Base-by-base conservation (phyloP, 768 basidiomycete genomes). In the Rhodocollybia butyracea region DNA sequence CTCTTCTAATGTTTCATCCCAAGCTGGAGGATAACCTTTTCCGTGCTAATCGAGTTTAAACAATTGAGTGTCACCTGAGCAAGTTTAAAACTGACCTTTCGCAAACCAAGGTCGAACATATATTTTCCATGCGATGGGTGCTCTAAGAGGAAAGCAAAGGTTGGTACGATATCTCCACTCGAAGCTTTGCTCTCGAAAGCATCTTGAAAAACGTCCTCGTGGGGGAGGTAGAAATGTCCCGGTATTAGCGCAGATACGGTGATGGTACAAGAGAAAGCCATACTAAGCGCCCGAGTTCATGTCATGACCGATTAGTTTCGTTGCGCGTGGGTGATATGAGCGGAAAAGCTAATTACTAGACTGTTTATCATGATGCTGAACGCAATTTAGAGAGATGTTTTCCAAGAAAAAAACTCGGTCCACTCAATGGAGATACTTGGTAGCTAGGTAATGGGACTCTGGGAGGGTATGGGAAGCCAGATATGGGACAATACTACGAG, bases 191-290 rank as follows among this genome's bases (percentile, higher is more conserved):
- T 51, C 19, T 51, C 48, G 3, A 51, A 34, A 36, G 34, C 48
- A 38, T 51, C 48, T 51, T 51, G 48, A 24, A 51, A 51, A 13
- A 51, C 31, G 5, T 51, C 48, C 19, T 51, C 38, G 31, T 51
- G 48, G 19, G 38, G 51, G 12, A 51, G 51, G 27, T 51, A 51
- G 21, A 51, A 31, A 41, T 51, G 51, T 2, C 51, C 51, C 40
- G 51, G 38, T 24, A 51, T 51, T 22, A 41, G 31, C 3, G 26
- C 51, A 19, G 26, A 51, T 21, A 51, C 51, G 22, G 21, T 26
- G 36, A 51, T n/a, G n/a, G n/a, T n/a, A n/a, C n/a, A n/a, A n/a
- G n/a, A n/a, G n/a, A n/a, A n/a, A n/a, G n/a, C n/a, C n/a, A n/a
- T n/a, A n/a, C n/a, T n/a, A n/a, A n/a, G n/a, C n/a, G n/a, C n/a